Evolutionary conservation across 2,329 filamentous ascomycete genomes (phyloP).

Genomic region (Diaporthe australafricana): DNA sequence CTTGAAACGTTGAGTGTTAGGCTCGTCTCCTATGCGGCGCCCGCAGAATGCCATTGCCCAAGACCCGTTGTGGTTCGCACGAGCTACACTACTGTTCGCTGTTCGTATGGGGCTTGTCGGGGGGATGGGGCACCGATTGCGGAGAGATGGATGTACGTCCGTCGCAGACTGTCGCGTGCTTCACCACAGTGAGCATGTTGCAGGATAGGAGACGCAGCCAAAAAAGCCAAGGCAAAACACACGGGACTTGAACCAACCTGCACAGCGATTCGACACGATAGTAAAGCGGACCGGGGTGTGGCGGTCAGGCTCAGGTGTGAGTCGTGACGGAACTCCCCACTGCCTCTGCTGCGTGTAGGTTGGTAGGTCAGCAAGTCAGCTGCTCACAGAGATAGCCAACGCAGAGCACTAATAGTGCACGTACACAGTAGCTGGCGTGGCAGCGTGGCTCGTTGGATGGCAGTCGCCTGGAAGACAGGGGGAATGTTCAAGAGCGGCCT

Average conservation of each 20-base stretch:
- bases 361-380: slow-evolving; percentile 2
- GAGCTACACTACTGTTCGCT: neutral
- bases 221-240: neutral
- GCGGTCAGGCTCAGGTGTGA: slow-evolving; percentile 15
- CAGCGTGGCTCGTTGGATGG: too few species aligned
- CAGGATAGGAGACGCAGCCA: neutral
- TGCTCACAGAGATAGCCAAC: neutral
- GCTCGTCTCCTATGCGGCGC: neutral
- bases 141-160: neutral
- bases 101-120: neutral
- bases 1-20: neutral
- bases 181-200: neutral
- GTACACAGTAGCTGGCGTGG: neutral
- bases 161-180: slow-evolving; percentile 9
- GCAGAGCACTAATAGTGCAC: neutral
- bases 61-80: neutral
- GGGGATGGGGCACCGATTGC: neutral
- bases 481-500: neutral
- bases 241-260: neutral
- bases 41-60: neutral
- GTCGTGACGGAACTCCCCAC: slow-evolving; percentile 18
- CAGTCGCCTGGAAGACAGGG: slow-evolving; percentile 2
- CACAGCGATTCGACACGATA: slow-evolving; percentile 10
- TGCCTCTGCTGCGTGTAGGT: neutral
- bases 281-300: neutral